Conservation (phyloP, 352 stramenopile species). For the Phytophthora pini region DNA sequence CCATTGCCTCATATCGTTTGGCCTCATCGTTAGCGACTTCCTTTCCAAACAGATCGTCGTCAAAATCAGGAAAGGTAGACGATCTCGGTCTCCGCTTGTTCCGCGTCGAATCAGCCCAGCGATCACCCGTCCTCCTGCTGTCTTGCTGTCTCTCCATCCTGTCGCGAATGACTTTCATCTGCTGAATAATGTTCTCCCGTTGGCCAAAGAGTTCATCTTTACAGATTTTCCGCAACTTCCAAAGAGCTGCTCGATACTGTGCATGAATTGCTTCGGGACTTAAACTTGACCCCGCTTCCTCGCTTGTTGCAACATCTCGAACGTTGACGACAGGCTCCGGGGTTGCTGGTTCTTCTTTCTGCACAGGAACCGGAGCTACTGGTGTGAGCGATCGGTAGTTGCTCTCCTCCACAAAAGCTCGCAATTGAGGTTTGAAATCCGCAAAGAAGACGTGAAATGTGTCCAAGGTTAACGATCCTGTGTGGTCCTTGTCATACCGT, state of each 20-base stretch:
- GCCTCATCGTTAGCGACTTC: conserved; percentile 3
- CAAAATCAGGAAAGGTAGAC: conserved; percentile 16
- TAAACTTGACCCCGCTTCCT: not conserved
- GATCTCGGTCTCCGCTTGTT: conserved; percentile 13
- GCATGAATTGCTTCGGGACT: conserved; percentile 25
- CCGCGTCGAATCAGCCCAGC: not conserved
- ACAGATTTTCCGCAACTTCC: conserved; percentile 67
- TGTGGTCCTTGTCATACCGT: conserved; percentile 72
- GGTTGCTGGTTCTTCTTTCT: conserved; percentile 24
- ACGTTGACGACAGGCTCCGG: not conserved
- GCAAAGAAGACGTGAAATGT: conserved; percentile 76
- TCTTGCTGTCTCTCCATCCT: conserved; percentile 32
- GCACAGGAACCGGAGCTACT: conserved; percentile 9
- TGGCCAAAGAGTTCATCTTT: conserved; percentile 63
- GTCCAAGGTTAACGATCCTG: conserved; percentile 63
- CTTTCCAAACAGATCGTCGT: conserved; percentile 17
- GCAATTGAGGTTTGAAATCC: conserved; percentile 75
- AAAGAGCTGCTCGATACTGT: conserved; percentile 55
- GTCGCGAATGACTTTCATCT: conserved; percentile 38
- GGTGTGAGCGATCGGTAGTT: conserved; percentile 34
- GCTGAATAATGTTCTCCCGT: conserved; percentile 44
- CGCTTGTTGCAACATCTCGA: conserved; percentile 7
- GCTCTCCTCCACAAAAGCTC: conserved; percentile 69
- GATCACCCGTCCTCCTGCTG: conserved; percentile 2
- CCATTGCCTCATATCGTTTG: conserved; percentile 55